Conservation (phyloP, 495 filamentous ascomycete genomes). For the Daldinia grandis region DNA sequence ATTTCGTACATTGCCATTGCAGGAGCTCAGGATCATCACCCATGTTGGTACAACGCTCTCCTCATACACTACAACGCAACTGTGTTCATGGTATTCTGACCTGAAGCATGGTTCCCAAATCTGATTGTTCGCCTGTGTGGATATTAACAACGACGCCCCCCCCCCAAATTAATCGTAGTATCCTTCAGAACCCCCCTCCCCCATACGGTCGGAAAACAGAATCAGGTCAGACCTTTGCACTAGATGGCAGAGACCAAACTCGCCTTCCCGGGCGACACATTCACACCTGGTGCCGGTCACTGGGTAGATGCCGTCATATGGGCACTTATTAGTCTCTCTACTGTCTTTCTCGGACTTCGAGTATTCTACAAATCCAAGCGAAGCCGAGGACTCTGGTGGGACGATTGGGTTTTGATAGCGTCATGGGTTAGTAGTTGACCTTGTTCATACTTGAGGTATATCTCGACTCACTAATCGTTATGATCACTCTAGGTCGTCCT, state of each 20-base stretch:
- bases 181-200: background rate
- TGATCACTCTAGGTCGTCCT: background rate
- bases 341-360: background rate
- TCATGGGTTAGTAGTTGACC: conserved; percentile 44
- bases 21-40: background rate
- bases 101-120: background rate
- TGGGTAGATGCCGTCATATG: background rate
- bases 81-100: background rate
- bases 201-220: background rate
- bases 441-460: background rate
- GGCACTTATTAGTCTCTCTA: background rate
- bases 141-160: background rate
- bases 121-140: background rate
- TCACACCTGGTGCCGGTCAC: background rate
- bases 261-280: background rate
- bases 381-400: conserved; percentile 45
- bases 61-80: background rate
- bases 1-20: background rate
- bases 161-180: background rate
- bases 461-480: background rate
- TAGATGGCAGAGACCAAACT: background rate
- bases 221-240: background rate
- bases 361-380: conserved; percentile 42
- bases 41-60: background rate
- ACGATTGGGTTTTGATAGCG: conserved; percentile 47